Percentiles rank a stretch among this genome's conserved stretches.
Conservation (phyloP, 305 asterid genomes). For the Lippia alba region DNA sequence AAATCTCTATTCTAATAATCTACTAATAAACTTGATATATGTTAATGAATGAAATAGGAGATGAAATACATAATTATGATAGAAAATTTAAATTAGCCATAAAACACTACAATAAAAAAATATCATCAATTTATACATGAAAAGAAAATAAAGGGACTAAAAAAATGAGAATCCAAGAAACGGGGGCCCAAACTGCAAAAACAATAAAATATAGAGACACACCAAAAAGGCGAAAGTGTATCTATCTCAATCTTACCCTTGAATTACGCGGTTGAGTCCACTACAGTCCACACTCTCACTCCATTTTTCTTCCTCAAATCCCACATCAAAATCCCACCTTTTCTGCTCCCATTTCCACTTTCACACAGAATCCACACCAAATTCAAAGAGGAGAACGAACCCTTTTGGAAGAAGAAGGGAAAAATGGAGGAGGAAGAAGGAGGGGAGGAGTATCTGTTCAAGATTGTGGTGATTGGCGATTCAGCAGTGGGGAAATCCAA, state of each 20-base stretch:
- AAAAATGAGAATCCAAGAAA: neutral
- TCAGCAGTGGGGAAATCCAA: conserved; percentile 82
- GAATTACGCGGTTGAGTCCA: conserved; percentile 29
- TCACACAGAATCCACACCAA: neutral
- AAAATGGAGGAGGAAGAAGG: conserved; percentile 50
- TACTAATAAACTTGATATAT: too few species aligned
- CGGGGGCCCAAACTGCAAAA: neutral
- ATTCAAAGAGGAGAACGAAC: neutral
- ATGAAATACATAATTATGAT: too few species aligned
- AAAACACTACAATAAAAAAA: too few species aligned
- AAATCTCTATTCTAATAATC: too few species aligned
- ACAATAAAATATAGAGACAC: neutral
- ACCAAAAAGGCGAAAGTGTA: neutral
- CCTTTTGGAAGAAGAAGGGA: neutral
- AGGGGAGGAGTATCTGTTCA: conserved; percentile 73
- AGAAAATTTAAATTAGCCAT: too few species aligned
- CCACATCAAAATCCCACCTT: conserved; percentile 6
- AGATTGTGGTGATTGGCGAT: conserved; percentile 76
- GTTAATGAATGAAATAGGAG: too few species aligned
- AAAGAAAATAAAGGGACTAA: neutral
- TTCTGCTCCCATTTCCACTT: neutral
- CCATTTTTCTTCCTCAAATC: conserved; percentile 16
- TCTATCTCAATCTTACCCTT: neutral
- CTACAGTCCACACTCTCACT: conserved; percentile 26
- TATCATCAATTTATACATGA: too few species aligned